phyloP scores from a whole-genome alignment of 2,329 filamentous ascomycete genomes.

The Cercospora zeina region DNA sequence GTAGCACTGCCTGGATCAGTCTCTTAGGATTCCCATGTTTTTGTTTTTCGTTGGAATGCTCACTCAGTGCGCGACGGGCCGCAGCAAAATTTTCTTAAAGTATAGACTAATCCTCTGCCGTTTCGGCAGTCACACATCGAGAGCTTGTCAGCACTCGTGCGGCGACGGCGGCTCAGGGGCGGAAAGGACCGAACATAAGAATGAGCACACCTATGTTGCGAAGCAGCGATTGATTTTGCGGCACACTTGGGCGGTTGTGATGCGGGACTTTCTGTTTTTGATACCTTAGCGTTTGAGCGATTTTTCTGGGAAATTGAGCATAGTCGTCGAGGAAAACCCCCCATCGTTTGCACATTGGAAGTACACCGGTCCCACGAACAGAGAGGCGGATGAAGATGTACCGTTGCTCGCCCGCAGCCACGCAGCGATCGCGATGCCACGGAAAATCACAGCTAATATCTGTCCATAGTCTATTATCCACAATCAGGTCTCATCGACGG shows the following conservation, averaged over 20 bases:
- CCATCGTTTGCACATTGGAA: not conserved
- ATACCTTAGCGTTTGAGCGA: conserved; percentile 27
- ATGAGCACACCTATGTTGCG: conserved; percentile 4
- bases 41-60: not conserved
- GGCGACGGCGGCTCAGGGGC: not conserved
- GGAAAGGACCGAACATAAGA: conserved; percentile 2
- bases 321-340: not conserved
- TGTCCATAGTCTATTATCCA: not conserved
- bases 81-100: not conserved
- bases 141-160: not conserved
- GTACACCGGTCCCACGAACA: not conserved
- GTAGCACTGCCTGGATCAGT: conserved; percentile 47
- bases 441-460: not conserved
- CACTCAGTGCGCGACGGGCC: not conserved
- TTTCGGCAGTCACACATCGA: not conserved
- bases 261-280: conserved; percentile 15
- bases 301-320: conserved; percentile 1
- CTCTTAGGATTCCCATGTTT: not conserved
- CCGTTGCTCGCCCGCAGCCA: not conserved
- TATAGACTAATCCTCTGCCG: not conserved
- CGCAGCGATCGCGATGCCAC: not conserved
- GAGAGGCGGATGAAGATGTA: too few species aligned
- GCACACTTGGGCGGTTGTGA: not conserved
- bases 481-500: not conserved
- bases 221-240: not conserved